Percentiles rank a stretch among this genome's conserved stretches.
phyloP scores from a whole-genome alignment of 129 eudicot species.

The Centrapalus pauciflorus region DNA sequence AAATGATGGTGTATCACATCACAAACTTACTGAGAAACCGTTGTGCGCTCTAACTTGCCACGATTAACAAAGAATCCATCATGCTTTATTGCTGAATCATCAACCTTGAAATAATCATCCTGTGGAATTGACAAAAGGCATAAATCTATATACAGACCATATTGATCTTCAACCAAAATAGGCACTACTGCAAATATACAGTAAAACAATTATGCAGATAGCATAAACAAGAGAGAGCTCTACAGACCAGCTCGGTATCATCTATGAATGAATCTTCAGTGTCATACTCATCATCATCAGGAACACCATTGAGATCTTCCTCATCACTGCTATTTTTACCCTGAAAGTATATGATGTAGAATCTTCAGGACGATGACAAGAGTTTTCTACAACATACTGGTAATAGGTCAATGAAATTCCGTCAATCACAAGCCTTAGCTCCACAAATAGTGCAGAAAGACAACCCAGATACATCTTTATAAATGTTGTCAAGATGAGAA shows the following conservation, averaged over 20 bases:
- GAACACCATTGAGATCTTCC: conserved; percentile 86
- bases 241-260: conserved; percentile 83
- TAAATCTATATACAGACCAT: neutral
- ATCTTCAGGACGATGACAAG: conserved; percentile 3
- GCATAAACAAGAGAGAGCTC: neutral
- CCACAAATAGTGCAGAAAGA: neutral
- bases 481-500: neutral
- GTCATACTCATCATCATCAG: conserved; percentile 98
- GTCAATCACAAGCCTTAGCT: neutral
- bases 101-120: conserved; percentile 99
- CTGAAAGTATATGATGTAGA: conserved; percentile 32
- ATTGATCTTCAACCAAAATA: neutral
- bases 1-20: neutral
- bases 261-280: conserved; percentile 97
- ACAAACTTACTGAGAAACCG: conserved; percentile 59
- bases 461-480: neutral
- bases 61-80: conserved; percentile 98
- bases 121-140: conserved; percentile 27
- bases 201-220: neutral
- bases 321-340: conserved; percentile 95
- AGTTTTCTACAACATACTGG: neutral
- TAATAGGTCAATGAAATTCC: neutral
- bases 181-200: too few species aligned
- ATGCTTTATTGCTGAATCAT: conserved; percentile 89
- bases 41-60: conserved; percentile 86